phyloP scores from a whole-genome alignment of 805 yeast species.

The Pichia nanzhaoensis region DNA sequence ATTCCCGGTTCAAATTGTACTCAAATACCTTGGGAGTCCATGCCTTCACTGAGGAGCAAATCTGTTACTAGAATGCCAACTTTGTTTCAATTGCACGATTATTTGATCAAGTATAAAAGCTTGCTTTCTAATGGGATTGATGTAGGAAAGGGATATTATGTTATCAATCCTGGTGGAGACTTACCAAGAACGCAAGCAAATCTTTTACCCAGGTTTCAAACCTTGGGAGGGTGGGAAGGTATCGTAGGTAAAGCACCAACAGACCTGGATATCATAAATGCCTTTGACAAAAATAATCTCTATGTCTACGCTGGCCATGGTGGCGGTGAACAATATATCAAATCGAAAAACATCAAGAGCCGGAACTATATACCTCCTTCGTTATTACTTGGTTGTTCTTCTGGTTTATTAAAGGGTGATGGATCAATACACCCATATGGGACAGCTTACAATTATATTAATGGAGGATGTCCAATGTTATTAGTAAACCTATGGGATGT shows the following conservation, averaged over 20 bases:
- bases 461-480: conserved; percentile 77
- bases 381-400: conserved; percentile 83
- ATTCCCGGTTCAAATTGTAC: conserved; percentile 61
- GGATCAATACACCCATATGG: conserved; percentile 72
- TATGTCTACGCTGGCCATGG: conserved; percentile 92
- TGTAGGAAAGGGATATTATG: conserved; percentile 41
- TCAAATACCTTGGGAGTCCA: conserved; percentile 87
- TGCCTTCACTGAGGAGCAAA: conserved; percentile 44
- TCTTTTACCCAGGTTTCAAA: conserved; percentile 40
- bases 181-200: conserved; percentile 56
- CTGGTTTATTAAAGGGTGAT: conserved; percentile 55
- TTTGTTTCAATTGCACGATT: conserved; percentile 34
- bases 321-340: conserved; percentile 82
- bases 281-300: conserved; percentile 38
- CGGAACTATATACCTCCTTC: conserved; percentile 45
- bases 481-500: conserved; percentile 94
- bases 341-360: conserved; percentile 45
- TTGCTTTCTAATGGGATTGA: conserved; percentile 18
- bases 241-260: conserved; percentile 48
- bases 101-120: conserved; percentile 25
- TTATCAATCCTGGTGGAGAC: conserved; percentile 82
- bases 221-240: conserved; percentile 44
- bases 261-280: conserved; percentile 43
- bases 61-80: conserved; percentile 79
- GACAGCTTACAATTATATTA: conserved; percentile 65